A percentile compares a stretch with the other conserved stretches of the same genome.
These are phyloP conservation scores for Podospora comata DNA, from an alignment of 495 filamentous ascomycete species.

Conservation along the genomic window DNA sequence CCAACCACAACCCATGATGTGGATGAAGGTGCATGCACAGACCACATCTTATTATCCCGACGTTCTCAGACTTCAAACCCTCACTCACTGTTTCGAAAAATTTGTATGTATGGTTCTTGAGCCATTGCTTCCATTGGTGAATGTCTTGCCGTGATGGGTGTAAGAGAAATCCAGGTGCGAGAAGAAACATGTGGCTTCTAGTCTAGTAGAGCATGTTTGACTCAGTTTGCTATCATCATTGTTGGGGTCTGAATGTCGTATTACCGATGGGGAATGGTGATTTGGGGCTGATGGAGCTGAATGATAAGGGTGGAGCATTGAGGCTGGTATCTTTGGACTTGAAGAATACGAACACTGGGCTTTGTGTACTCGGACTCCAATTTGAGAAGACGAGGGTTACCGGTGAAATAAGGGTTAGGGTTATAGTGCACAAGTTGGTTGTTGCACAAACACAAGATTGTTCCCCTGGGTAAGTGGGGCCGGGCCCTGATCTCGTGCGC, in stretches of 20 bases:
- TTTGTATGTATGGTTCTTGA: too few species aligned
- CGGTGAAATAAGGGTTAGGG: not conserved
- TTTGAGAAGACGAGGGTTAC: not conserved
- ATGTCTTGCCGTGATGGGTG: not conserved
- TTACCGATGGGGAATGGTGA: too few species aligned
- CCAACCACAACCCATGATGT: conserved; percentile 10
- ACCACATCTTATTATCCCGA: too few species aligned
- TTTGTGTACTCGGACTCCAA: not conserved
- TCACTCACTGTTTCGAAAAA: not conserved
- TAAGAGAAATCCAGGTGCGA: not conserved
- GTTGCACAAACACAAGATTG: not conserved
- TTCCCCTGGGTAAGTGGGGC: not conserved
- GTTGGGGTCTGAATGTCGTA: too few species aligned
- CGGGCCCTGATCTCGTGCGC: not conserved
- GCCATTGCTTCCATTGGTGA: too few species aligned
- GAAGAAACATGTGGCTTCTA: not conserved
- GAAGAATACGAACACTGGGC: not conserved
- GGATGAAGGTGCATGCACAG: not conserved
- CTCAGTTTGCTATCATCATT: not conserved
- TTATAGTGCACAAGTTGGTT: not conserved
- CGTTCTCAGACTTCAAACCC: not conserved
- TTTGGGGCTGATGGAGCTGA: not conserved
- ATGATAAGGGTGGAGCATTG: not conserved
- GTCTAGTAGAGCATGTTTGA: not conserved
- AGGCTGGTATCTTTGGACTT: not conserved